A percentile compares a stretch with the other conserved stretches of the same genome.
These are phyloP conservation scores for Microsporum audouinii DNA, from an alignment of 2,329 filamentous ascomycete species.

Conservation along the genomic window DNA sequence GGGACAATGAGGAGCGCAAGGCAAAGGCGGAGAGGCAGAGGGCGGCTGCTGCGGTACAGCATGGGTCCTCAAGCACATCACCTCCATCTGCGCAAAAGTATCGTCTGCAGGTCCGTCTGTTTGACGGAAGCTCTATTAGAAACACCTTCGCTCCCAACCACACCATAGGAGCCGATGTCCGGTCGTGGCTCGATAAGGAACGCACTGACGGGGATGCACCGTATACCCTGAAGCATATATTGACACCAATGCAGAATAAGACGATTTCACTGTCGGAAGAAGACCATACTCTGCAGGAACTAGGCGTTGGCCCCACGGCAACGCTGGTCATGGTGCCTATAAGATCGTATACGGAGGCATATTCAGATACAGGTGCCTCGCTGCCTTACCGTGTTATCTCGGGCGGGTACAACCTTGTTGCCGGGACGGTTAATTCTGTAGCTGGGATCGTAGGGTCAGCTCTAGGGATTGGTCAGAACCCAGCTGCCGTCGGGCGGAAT, in stretches of 20 bases:
- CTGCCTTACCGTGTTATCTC: conserved; percentile 34
- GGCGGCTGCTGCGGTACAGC: conserved; percentile 9
- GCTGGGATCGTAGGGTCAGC: conserved; percentile 35
- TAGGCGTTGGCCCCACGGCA: conserved; percentile 66
- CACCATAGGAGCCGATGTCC: conserved; percentile 55
- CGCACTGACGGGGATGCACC: conserved; percentile 48
- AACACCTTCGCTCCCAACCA: conserved; percentile 55
- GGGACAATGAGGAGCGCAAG: conserved; percentile 60
- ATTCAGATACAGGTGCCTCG: conserved; percentile 28
- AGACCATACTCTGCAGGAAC: conserved; percentile 50
- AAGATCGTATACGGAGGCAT: conserved; percentile 49
- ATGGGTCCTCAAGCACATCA: background rate
- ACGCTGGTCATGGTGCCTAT: conserved; percentile 73
- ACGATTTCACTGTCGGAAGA: conserved; percentile 68
- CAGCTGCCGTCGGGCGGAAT: conserved; percentile 7
- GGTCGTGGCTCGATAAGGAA: conserved; percentile 63
- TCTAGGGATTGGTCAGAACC: conserved; percentile 30
- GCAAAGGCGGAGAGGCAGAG: conserved; percentile 39
- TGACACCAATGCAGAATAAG: conserved; percentile 65
- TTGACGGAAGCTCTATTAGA: conserved; percentile 72
- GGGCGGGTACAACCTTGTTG: conserved; percentile 32
- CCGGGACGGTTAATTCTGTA: conserved; percentile 33
- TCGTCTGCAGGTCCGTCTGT: conserved; percentile 66
- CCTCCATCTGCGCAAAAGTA: conserved; percentile 30
- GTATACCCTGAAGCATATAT: conserved; percentile 74